Base-by-base conservation (phyloP, 345 rosid species). In the Carallia brachiata region DNA sequence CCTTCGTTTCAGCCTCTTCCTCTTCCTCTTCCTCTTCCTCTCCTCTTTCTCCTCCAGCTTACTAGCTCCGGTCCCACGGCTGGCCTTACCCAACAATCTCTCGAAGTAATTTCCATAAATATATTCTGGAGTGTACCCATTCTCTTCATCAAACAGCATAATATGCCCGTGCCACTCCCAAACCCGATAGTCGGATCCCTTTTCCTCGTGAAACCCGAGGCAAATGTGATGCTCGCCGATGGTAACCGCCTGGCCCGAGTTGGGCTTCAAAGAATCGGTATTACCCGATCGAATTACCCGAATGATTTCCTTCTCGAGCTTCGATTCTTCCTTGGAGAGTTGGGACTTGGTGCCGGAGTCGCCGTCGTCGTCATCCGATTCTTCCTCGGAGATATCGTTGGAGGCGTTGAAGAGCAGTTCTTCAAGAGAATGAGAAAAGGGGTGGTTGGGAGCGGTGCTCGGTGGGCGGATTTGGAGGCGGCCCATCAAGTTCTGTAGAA, bases 121-220 rank as follows among this genome's bases (percentile, higher is more conserved):
- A 74, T 92, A 95, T 88, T 92, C 98, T 0, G 99, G 97, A 0
- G 83, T 78, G 18, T 85, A 92, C 44, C 96, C 99, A 56, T 88
- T 79, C 69, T 89, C 96, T 63, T 92, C 99, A 32, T 92, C 98
- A 62, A 90, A 92, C 73, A 92, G 63, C 98, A 95, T 85, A 36
- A 95, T 90, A 72, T 95, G 99, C 0, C 99, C 99, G 44, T 95
- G 99, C 99, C 99, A 95, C 84, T 95, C 99, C 99, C 99, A 95
- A 6, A 92, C 96, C 70, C 99, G 88, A 81, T 90, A 92, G 76
- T 88, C 97, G 44, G 96, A 89, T 4, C 81, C 97, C 31, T 78
- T 78, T 40, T 95, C 99, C 73, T 95, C 87, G 32, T 88, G 96
- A 70, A 71, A 95, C 76, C 91, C 96, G 52, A 95, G 85, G 71